A percentile compares a stretch with the other conserved stretches of the same genome.
These are phyloP conservation scores for Vaccinium darrowii DNA, from an alignment of 148 eudicot genomes.

Conservation along the genomic window DNA sequence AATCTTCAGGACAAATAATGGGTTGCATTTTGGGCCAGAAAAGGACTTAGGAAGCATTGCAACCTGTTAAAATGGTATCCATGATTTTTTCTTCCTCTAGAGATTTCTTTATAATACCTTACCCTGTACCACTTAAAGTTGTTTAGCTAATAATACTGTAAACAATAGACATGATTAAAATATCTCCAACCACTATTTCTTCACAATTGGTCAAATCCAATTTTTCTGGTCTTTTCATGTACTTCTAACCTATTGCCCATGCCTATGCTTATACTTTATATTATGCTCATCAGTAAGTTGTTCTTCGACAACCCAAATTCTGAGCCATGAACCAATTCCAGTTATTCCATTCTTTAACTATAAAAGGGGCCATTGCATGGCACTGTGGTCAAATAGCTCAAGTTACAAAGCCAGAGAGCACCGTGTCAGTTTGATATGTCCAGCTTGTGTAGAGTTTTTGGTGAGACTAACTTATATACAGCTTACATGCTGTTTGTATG, in stretches of 20 bases:
- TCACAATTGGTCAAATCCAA: background rate
- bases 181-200: background rate
- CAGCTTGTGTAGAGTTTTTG: background rate
- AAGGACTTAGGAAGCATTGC: background rate
- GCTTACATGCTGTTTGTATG: constrained; percentile 2
- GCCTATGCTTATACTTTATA: constrained; percentile 1
- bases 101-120: background rate
- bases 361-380: background rate
- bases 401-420: background rate
- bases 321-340: background rate
- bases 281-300: background rate
- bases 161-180: background rate
- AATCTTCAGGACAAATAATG: background rate
- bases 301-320: background rate
- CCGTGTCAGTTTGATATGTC: background rate
- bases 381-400: background rate
- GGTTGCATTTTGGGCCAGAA: background rate
- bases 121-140: background rate
- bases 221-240: background rate
- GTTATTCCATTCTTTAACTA: background rate
- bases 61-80: background rate
- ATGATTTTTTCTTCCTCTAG: background rate
- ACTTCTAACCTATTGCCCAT: background rate
- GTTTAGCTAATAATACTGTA: background rate
- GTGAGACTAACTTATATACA: background rate